Evolutionary conservation across 495 filamentous ascomycete genomes (phyloP).

Genomic region (Penicillium waksmanii): DNA sequence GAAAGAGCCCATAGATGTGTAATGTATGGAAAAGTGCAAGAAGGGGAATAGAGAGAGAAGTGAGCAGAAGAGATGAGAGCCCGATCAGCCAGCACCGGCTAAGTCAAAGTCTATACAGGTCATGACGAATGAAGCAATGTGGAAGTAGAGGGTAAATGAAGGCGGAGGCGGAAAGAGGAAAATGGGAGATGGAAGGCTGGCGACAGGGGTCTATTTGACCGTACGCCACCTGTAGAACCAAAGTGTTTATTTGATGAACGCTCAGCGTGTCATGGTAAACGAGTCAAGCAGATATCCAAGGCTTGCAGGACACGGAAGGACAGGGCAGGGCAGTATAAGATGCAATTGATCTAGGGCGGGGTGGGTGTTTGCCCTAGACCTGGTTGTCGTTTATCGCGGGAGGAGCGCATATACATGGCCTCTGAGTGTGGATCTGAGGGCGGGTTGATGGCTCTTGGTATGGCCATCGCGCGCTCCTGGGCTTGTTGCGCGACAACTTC

Average conservation of each 20-base stretch:
- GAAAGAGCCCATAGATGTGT: constrained; percentile 23
- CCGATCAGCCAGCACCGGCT: constrained; percentile 20
- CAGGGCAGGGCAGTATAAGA: neutral
- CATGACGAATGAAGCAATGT: constrained; percentile 27
- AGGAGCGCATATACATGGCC: constrained; percentile 45
- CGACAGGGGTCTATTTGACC: too few relatives aligned
- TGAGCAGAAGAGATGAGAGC: constrained; percentile 14
- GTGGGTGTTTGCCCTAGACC: constrained; percentile 47
- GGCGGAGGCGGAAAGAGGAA: neutral
- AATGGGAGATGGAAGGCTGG: neutral
- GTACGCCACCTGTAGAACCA: neutral
- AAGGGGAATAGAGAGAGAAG: constrained; percentile 22
- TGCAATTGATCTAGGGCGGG: constrained; percentile 35
- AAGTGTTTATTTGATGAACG: neutral
- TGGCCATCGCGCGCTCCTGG: constrained; percentile 10
- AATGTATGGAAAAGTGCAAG: constrained; percentile 27
- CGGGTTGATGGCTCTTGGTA: constrained; percentile 29
- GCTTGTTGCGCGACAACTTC: constrained; percentile 78
- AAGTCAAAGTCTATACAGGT: constrained; percentile 36
- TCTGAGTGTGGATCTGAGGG: constrained; percentile 32
- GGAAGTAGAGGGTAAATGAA: neutral
- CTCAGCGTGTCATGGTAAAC: neutral
- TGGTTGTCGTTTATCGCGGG: constrained; percentile 35
- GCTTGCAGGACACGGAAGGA: neutral
- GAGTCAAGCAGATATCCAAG: neutral